These are phyloP conservation scores for Pseudogymnoascus sp. DNA, from an alignment of 2,329 filamentous ascomycete species.

Conservation along the genomic window DNA sequence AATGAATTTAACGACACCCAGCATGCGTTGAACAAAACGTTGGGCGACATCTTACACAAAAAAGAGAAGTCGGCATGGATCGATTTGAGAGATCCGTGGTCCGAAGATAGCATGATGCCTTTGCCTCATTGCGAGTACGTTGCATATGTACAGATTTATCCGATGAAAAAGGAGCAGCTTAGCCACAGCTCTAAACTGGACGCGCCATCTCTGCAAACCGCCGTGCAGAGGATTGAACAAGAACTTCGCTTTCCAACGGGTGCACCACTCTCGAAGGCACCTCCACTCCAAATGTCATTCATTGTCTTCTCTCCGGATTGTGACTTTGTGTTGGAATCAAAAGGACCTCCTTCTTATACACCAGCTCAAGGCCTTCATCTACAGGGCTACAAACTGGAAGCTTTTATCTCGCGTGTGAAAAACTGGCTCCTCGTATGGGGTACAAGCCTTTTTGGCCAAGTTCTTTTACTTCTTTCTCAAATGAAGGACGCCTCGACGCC, in stretches of 20 bases:
- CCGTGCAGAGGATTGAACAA: conserved; percentile 50
- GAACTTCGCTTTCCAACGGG: conserved; percentile 57
- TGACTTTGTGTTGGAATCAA: conserved; percentile 57
- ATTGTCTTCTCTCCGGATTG: conserved; percentile 64
- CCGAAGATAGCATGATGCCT: conserved; percentile 51
- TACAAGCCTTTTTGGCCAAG: conserved; percentile 51
- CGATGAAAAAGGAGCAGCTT: conserved; percentile 12
- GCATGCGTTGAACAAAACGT: conserved; percentile 63
- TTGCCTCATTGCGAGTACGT: conserved; percentile 82
- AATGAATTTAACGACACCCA: conserved; percentile 50
- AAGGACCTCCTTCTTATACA: conserved; percentile 51
- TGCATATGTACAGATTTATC: conserved; percentile 71
- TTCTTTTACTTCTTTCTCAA: conserved; percentile 54
- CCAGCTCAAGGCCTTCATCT: conserved; percentile 48
- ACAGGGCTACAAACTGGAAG: conserved; percentile 53
- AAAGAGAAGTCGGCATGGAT: conserved; percentile 51
- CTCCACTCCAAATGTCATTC: conserved; percentile 53
- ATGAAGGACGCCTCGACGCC: conserved; percentile 61
- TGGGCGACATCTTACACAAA: conserved; percentile 58
- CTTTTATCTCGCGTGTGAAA: conserved; percentile 49
- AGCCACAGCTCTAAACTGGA: not conserved
- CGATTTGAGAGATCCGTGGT: conserved; percentile 64
- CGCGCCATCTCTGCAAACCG: conserved; percentile 18
- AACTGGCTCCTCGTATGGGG: conserved; percentile 52
- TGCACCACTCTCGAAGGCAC: conserved; percentile 45